Conservation (phyloP, 192 early-diverging fungal species). For the Gamsiella multidivaricata region DNA sequence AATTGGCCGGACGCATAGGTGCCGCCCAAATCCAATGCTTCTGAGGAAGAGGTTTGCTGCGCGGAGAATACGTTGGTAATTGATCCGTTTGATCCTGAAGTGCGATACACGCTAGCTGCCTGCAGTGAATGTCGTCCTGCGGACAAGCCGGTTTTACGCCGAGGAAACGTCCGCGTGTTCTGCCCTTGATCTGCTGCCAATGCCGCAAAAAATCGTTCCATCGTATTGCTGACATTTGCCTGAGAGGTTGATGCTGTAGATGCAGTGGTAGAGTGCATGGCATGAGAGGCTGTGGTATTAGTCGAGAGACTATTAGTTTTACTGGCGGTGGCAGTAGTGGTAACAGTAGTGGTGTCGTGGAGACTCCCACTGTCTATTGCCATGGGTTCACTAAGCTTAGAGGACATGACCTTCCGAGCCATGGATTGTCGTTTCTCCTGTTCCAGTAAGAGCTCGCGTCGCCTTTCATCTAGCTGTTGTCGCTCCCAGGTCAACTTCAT, state of each 20-base stretch:
- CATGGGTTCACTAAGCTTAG: slow-evolving; percentile 7
- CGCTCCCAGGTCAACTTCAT: slow-evolving; percentile 17
- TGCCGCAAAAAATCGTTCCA: not conserved
- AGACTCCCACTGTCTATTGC: slow-evolving; percentile 4
- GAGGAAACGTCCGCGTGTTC: slow-evolving; percentile 4
- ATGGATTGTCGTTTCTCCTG: slow-evolving; percentile 7
- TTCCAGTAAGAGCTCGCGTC: slow-evolving; percentile 11
- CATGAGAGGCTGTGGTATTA: not conserved
- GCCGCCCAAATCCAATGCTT: not conserved
- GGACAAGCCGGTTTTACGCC: slow-evolving; percentile 34
- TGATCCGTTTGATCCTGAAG: not conserved
- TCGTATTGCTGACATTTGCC: not conserved
- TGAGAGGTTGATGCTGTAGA: not conserved
- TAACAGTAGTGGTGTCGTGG: not conserved
- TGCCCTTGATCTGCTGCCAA: not conserved
- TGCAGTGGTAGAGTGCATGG: not conserved
- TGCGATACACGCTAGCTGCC: slow-evolving; percentile 3
- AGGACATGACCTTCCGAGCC: not conserved
- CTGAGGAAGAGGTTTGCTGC: not conserved
- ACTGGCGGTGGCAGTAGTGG: no score
- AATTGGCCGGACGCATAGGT: not conserved
- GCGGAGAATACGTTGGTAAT: not conserved
- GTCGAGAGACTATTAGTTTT: not conserved
- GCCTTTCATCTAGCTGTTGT: slow-evolving; percentile 19
- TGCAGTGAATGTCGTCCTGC: slow-evolving; percentile 33